Percentiles rank a stretch among this genome's conserved stretches.
Evolutionary conservation across 2,329 filamentous ascomycete genomes (phyloP).

Genomic region (Fonsecaea monophora): DNA sequence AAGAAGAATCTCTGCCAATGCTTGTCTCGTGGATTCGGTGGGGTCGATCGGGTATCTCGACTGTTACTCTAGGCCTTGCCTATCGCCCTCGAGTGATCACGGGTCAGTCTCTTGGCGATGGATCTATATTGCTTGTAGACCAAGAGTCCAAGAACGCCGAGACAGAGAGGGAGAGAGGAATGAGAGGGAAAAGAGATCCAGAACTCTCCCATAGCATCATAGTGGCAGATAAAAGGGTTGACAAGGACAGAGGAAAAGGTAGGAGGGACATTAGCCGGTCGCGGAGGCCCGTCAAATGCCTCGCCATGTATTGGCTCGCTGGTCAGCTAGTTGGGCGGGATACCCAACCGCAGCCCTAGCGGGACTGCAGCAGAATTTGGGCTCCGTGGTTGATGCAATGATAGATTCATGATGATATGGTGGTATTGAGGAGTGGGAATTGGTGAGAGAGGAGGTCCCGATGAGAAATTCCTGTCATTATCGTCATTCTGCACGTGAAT

Average conservation of each 20-base stretch:
- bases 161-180: not conserved
- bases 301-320: conserved; percentile 5
- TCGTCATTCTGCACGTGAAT: not conserved
- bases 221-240: not conserved
- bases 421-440: not conserved
- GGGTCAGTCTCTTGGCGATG: not conserved
- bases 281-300: conserved; percentile 7
- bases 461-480: not conserved
- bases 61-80: not conserved
- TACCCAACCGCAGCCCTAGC: conserved; percentile 3
- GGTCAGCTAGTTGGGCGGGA: not conserved
- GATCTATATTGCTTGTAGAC: not conserved
- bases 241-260: not conserved
- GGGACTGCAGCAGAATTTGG: not conserved
- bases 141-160: not conserved
- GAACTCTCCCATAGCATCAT: conserved; percentile 15
- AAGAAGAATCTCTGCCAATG: not conserved
- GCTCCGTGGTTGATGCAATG: conserved; percentile 1
- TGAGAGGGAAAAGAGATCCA: not conserved
- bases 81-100: conserved; percentile 1
- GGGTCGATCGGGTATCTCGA: conserved; percentile 5
- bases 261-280: conserved; percentile 15
- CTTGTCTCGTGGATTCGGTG: conserved; percentile 5
- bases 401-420: conserved; percentile 4
- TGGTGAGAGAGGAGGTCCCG: not conserved